phyloP scores from a whole-genome alignment of 2,329 filamentous ascomycete species.

The Epichloe festucae region DNA sequence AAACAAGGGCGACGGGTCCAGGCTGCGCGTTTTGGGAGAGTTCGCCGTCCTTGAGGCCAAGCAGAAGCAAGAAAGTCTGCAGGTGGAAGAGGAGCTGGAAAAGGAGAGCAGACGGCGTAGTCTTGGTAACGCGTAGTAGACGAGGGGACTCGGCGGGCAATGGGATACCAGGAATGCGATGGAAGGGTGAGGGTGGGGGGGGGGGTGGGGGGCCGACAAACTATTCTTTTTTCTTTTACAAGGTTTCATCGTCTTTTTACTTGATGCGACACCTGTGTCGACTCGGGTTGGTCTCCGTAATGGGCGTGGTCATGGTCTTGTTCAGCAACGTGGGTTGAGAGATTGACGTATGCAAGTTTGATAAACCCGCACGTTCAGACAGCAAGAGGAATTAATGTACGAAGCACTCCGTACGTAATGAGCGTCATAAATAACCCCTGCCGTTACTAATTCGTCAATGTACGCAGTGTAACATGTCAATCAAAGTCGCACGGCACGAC shows the following conservation, averaged over 20 bases:
- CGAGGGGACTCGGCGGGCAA: not conserved
- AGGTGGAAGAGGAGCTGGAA: conserved; percentile 46
- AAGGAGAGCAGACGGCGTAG: conserved; percentile 32
- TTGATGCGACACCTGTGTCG: not conserved
- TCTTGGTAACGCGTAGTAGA: conserved; percentile 9
- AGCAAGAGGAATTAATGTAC: no score
- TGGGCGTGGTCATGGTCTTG: no score
- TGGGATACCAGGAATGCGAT: not conserved
- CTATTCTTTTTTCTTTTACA: not conserved
- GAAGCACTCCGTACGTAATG: no score
- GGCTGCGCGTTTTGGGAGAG: conserved; percentile 7
- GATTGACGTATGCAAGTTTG: not conserved
- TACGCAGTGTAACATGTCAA: no score
- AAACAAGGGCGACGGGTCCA: conserved; percentile 4
- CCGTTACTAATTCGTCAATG: no score
- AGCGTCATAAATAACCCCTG: no score
- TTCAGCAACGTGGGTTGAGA: not conserved
- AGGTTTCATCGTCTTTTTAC: not conserved
- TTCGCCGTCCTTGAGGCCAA: conserved; percentile 26
- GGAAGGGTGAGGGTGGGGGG: not conserved
- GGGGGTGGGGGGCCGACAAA: not conserved
- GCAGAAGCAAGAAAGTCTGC: conserved; percentile 65
- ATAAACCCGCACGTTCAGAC: not conserved
- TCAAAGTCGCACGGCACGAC: no score
- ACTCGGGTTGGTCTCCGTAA: not conserved